Evolutionary conservation across 495 filamentous ascomycete species (phyloP).

Genomic region (Talaromyces proteolyticus): DNA sequence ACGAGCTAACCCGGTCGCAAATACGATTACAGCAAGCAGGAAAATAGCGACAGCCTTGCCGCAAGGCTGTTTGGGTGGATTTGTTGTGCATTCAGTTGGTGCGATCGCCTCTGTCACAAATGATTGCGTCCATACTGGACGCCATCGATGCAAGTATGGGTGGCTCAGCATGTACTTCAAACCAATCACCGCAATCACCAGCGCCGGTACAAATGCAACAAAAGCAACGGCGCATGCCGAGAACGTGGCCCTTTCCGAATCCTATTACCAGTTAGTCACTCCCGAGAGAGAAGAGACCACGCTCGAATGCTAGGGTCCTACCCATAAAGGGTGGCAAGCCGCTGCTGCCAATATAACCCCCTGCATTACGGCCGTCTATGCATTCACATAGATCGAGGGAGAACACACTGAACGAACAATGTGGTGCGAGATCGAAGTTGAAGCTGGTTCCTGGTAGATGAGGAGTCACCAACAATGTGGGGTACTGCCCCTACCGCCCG

Average conservation of each 20-base stretch:
- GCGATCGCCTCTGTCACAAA: slow-evolving; percentile 36
- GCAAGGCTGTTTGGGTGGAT: slow-evolving; percentile 16
- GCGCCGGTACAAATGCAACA: slow-evolving; percentile 38
- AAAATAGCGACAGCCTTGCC: slow-evolving; percentile 34
- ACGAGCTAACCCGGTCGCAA: slow-evolving; percentile 32
- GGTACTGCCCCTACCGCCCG: neutral
- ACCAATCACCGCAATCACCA: slow-evolving; percentile 31
- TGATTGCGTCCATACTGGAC: slow-evolving; percentile 43
- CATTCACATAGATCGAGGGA: neutral
- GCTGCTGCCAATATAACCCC: neutral
- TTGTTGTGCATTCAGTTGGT: slow-evolving; percentile 21
- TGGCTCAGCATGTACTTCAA: slow-evolving; percentile 25
- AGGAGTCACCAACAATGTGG: neutral
- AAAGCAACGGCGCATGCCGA: slow-evolving; percentile 41
- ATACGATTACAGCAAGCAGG: slow-evolving; percentile 28
- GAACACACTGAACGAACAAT: too few species aligned
- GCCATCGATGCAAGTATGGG: slow-evolving; percentile 18
- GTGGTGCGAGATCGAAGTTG: too few species aligned
- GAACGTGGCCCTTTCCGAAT: slow-evolving; percentile 41
- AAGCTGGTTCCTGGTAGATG: too few species aligned
- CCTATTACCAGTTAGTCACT: slow-evolving; percentile 22
- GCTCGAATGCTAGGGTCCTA: neutral
- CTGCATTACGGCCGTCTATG: neutral
- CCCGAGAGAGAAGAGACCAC: neutral
- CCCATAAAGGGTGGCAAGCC: neutral